Conservation (phyloP, 2,329 filamentous ascomycete species). For the Pleurostoma richardsiae region DNA sequence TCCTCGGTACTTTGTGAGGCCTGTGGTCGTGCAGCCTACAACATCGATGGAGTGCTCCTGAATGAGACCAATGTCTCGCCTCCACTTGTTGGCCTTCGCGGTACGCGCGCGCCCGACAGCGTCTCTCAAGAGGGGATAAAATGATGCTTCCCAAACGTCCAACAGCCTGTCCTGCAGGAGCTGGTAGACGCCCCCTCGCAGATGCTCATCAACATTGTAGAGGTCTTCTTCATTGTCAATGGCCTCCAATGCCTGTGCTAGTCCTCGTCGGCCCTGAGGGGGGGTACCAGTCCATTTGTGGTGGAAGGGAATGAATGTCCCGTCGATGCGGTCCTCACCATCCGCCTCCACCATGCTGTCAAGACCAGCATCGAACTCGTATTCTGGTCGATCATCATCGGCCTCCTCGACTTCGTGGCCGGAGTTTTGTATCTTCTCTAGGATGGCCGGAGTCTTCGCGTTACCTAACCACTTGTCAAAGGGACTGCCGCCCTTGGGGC, state of each 20-base stretch:
- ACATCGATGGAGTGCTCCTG: conserved; percentile 35
- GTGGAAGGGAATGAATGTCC: conserved; percentile 33
- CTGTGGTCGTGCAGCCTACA: conserved; percentile 70
- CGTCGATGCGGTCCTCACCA: conserved; percentile 34
- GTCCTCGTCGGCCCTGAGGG: conserved; percentile 12
- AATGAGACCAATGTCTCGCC: conserved; percentile 46
- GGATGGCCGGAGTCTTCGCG: conserved; percentile 36
- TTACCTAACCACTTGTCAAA: conserved; percentile 45
- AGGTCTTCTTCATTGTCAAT: conserved; percentile 39
- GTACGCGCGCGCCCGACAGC: conserved; percentile 47
- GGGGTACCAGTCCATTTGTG: conserved; percentile 33
- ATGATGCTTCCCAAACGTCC: conserved; percentile 31
- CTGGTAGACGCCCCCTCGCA: conserved; percentile 63
- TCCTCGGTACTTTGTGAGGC: conserved; percentile 72
- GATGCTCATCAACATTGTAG: conserved; percentile 48
- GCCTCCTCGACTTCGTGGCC: conserved; percentile 33
- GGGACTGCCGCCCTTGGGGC: conserved; percentile 7
- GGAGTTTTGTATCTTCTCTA: conserved; percentile 2
- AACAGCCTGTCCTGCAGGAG: conserved; percentile 55
- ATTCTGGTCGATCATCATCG: conserved; percentile 44
- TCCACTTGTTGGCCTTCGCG: conserved; percentile 52
- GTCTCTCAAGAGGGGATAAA: conserved; percentile 43
- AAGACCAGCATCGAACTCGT: conserved; percentile 38
- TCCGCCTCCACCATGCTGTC: conserved; percentile 29
- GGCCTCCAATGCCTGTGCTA: conserved; percentile 5